Evolutionary conservation across 2,329 filamentous ascomycete species (phyloP), one percentile per base, ranked within the genome.

Genomic region (Fusarium sterilihyphosum): DNA sequence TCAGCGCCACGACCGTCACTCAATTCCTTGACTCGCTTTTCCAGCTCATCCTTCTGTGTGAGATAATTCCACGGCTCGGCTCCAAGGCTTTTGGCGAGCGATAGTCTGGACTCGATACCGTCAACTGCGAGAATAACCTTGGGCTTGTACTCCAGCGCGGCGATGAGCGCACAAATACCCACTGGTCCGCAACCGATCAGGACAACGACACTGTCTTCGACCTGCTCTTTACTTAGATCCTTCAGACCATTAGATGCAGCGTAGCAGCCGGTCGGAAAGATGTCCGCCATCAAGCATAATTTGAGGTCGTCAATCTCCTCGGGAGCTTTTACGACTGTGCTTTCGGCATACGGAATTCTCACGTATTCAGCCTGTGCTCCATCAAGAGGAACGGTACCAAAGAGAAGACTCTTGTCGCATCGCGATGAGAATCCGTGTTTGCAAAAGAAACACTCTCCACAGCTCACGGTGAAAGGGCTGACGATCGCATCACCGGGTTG

Each of bases 1-100:
- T 97, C 94, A 13, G 94, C 94, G 13, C 94, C 94, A n/a, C 94
- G 86, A 4, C 93, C 94, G 16, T 92, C 87, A 0, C 93, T 95
- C 47, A 92, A 86, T 74, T 93, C 92, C 78, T 90, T 90, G 53
- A 96, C 91, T 52, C 92, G 88, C 77, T 88, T 86, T 59, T 90
- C 84, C 77, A 96, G 85, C 2, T 87, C 90, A 47, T 91, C 89
- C 49, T 87, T 86, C 67, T 93, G 88, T 1, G 85, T 90, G 78
- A 88, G 83, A 82, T 94, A 95, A 81, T 96, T 94, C 85, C 94
- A 91, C 1, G 93, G 71, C 40, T 76, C 66, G 1, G 73, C 74
- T 2, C 73, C 74, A 6, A 76, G 54, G 0, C 26, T 29, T 8
- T 63, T 62, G 1, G 74, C 73, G 1, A 43, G 47, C 0, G 43